Percentiles rank a stretch among this genome's conserved stretches.
Conservation (phyloP, 495 filamentous ascomycete species). For the Peziza echinospora region DNA sequence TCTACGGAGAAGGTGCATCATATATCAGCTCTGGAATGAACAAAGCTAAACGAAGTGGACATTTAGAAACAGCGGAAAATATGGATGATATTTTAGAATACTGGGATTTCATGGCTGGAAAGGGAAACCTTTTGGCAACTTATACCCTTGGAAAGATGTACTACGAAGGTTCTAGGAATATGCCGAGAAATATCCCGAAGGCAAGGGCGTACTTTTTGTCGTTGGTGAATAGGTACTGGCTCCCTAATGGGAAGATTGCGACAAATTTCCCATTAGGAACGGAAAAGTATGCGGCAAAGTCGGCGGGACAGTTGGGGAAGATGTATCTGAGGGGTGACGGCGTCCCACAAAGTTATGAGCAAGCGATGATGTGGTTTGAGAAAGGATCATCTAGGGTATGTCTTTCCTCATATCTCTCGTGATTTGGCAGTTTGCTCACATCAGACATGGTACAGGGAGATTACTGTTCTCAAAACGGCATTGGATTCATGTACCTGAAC, state of each 20-base stretch:
- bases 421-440: not conserved
- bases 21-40: slow-evolving; percentile 77
- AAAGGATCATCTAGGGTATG: slow-evolving; percentile 42
- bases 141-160: slow-evolving; percentile 80
- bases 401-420: not conserved
- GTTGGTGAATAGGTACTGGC: slow-evolving; percentile 75
- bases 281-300: slow-evolving; percentile 70
- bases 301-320: slow-evolving; percentile 72
- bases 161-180: slow-evolving; percentile 63
- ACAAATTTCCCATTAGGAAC: slow-evolving; percentile 26
- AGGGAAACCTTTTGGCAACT: slow-evolving; percentile 79
- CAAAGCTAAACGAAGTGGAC: slow-evolving; percentile 37
- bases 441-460: slow-evolving; percentile 32
- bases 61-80: slow-evolving; percentile 54
- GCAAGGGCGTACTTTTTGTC: slow-evolving; percentile 67
- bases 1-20: slow-evolving; percentile 88
- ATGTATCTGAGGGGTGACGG: slow-evolving; percentile 92
- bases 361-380: slow-evolving; percentile 67
- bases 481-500: slow-evolving; percentile 71
- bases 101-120: slow-evolving; percentile 76
- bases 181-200: slow-evolving; percentile 48
- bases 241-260: slow-evolving; percentile 38
- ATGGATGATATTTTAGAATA: slow-evolving; percentile 91
- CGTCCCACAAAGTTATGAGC: slow-evolving; percentile 52
- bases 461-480: slow-evolving; percentile 60